Percentiles rank a stretch among this genome's conserved stretches.
Evolutionary conservation across 73 alveolate genomes (phyloP).

Genomic region (Paramecium pentaurelia): DNA sequence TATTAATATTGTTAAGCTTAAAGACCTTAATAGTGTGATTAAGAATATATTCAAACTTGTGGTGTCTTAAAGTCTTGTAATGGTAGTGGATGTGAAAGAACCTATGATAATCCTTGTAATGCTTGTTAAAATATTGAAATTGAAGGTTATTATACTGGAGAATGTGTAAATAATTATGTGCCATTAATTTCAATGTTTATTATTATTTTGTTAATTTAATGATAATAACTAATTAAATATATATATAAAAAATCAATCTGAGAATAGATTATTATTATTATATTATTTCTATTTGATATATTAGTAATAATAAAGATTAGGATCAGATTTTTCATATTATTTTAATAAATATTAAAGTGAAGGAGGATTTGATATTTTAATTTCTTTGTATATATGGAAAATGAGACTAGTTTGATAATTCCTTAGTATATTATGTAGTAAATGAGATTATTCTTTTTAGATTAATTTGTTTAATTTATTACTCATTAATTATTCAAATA

Average conservation of each 20-base stretch:
- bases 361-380: background rate
- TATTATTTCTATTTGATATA: background rate
- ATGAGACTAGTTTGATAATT: background rate
- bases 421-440: background rate
- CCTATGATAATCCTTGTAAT: background rate
- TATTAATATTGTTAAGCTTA: background rate
- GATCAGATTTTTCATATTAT: background rate
- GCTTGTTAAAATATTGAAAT: background rate
- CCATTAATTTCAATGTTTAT: background rate
- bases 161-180: background rate
- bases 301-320: background rate
- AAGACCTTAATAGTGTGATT: background rate
- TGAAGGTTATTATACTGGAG: conserved; percentile 3
- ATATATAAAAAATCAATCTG: background rate
- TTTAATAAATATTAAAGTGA: background rate
- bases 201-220: background rate
- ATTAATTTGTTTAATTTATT: background rate
- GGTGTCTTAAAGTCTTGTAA: background rate
- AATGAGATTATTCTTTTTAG: background rate
- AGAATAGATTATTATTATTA: background rate
- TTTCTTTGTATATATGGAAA: background rate
- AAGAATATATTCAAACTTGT: background rate
- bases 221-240: background rate
- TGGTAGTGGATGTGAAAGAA: background rate
- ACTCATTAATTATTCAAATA: background rate